Evolutionary conservation across 202 grass and related monocot genomes (phyloP).

Genomic region (Setaria viridis): DNA sequence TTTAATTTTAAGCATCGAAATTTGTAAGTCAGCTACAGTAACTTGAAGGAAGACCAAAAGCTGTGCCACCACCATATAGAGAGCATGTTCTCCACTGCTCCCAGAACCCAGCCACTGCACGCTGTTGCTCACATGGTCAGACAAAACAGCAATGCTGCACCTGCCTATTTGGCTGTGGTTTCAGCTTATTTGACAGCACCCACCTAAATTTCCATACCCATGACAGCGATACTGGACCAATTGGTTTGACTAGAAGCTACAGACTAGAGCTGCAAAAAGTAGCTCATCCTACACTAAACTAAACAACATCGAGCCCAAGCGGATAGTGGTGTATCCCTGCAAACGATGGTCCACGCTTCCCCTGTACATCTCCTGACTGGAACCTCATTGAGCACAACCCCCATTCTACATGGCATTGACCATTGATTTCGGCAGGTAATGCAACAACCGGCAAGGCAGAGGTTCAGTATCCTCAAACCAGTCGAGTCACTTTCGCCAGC

Average conservation of each 20-base stretch:
- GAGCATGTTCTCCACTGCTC: background rate
- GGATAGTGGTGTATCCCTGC: background rate
- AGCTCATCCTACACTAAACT: background rate
- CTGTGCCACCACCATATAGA: background rate
- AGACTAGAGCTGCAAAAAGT: background rate
- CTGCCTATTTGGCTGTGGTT: background rate
- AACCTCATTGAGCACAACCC: background rate
- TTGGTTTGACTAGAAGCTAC: slow-evolving; percentile 1
- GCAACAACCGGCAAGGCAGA: background rate
- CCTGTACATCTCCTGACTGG: no score
- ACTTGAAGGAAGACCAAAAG: background rate
- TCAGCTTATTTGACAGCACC: background rate
- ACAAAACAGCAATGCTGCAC: background rate
- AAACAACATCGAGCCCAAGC: background rate
- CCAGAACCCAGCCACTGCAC: background rate
- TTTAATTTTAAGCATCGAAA: background rate
- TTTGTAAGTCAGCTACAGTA: background rate
- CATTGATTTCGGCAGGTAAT: background rate
- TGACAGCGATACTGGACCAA: background rate
- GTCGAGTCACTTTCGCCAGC: background rate
- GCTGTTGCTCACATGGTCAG: background rate
- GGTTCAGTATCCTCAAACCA: background rate
- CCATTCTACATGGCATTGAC: background rate
- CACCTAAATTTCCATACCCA: background rate
- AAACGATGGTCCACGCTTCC: background rate